Percentiles rank a stretch among this genome's conserved stretches.
Conservation (phyloP, 2,329 filamentous ascomycete genomes). For the Pseudogymnoascus sp. region DNA sequence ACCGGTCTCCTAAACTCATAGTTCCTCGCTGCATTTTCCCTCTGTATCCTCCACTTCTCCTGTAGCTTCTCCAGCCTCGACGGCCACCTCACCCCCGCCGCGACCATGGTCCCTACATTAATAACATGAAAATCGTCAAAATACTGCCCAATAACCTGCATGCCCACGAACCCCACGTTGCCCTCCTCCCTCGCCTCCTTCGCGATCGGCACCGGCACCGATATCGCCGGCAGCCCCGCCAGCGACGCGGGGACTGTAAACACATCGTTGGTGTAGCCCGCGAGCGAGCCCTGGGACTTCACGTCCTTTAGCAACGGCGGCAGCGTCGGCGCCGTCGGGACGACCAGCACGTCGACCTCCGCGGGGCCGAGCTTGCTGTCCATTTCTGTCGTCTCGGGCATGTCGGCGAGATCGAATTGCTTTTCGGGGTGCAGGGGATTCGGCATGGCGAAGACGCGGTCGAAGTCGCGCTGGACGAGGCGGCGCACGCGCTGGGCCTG, state of each 20-base stretch:
- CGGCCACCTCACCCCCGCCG: background rate
- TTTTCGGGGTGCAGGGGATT: slow-evolving; percentile 59
- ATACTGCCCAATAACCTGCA: slow-evolving; percentile 72
- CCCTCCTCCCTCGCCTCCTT: slow-evolving; percentile 30
- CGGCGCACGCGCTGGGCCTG: slow-evolving; percentile 84
- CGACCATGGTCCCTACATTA: slow-evolving; percentile 1
- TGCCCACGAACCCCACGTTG: slow-evolving; percentile 45
- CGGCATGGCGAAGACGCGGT: slow-evolving; percentile 62
- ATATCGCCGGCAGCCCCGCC: slow-evolving; percentile 83
- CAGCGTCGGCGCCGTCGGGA: slow-evolving; percentile 75
- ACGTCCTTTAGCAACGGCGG: slow-evolving; percentile 61
- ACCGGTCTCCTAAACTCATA: background rate
- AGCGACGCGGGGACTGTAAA: slow-evolving; percentile 93
- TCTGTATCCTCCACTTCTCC: slow-evolving; percentile 23
- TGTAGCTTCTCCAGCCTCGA: background rate
- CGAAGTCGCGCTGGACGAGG: slow-evolving; percentile 80
- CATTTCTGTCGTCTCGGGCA: slow-evolving; percentile 39
- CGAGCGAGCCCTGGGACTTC: slow-evolving; percentile 49
- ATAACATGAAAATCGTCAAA: slow-evolving; percentile 52
- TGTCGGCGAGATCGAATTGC: slow-evolving; percentile 54
- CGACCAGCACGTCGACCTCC: slow-evolving; percentile 79
- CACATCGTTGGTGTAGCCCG: slow-evolving; percentile 86
- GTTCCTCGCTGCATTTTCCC: slow-evolving; percentile 20
- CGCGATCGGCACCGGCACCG: slow-evolving; percentile 56
- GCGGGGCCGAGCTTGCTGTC: slow-evolving; percentile 51